These are phyloP conservation scores for Cetraspora pellucida DNA, from an alignment of 192 early-diverging fungal species.

Conservation along the genomic window DNA sequence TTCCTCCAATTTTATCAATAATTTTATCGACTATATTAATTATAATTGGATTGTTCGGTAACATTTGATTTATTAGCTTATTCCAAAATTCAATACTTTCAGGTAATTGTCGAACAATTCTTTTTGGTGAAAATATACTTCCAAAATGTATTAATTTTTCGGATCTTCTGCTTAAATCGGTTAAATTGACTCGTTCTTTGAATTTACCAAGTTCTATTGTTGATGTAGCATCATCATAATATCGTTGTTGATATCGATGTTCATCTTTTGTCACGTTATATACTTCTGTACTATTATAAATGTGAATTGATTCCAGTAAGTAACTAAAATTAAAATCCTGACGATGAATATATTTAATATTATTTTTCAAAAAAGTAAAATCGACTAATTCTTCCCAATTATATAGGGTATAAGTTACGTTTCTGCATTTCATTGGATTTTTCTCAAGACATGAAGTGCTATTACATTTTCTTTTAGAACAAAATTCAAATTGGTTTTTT, in stretches of 20 bases:
- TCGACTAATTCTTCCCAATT: slow-evolving; percentile 26
- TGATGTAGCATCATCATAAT: neutral
- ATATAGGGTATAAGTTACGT: slow-evolving; percentile 6
- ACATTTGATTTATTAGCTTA: slow-evolving; percentile 49
- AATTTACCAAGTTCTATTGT: slow-evolving; percentile 37
- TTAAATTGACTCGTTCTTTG: slow-evolving; percentile 41
- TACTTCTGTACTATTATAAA: neutral
- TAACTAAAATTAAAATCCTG: neutral
- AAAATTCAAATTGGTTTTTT: neutral
- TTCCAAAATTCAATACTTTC: slow-evolving; percentile 46
- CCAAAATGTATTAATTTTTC: slow-evolving; percentile 56
- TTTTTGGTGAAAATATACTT: slow-evolving; percentile 52
- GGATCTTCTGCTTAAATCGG: slow-evolving; percentile 37
- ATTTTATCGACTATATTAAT: slow-evolving; percentile 47
- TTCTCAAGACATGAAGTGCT: neutral
- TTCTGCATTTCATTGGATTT: neutral
- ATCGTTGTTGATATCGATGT: neutral
- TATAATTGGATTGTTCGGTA: slow-evolving; percentile 52
- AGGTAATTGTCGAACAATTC: slow-evolving; percentile 49
- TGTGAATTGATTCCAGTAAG: neutral
- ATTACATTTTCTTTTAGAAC: neutral
- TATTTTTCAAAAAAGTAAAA: neutral
- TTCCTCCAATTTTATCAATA: slow-evolving; percentile 51
- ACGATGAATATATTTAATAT: slow-evolving; percentile 5
- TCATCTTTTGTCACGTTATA: neutral